These are phyloP conservation scores for Candida coquimbonensis DNA, from an alignment of 805 yeast species.

Conservation along the genomic window DNA sequence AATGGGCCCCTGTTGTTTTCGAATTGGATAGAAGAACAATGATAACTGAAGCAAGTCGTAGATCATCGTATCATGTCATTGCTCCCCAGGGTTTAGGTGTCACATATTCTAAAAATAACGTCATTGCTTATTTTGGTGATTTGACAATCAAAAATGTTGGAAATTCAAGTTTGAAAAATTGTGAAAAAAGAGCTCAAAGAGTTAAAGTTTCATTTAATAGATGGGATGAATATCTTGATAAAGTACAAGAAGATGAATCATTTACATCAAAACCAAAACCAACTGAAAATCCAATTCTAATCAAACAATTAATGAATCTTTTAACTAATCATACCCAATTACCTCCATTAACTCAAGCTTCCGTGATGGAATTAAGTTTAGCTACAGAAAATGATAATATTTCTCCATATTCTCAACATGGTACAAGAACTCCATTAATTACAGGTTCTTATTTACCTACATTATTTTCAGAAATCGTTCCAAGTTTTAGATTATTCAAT, in stretches of 20 bases:
- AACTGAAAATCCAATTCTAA: slow-evolving; percentile 25
- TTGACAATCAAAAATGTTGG: slow-evolving; percentile 41
- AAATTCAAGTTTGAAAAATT: slow-evolving; percentile 40
- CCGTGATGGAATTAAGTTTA: slow-evolving; percentile 59
- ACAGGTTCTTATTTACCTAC: slow-evolving; percentile 61
- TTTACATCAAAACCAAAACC: slow-evolving; percentile 17
- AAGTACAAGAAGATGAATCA: slow-evolving; percentile 36
- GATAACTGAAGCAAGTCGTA: slow-evolving; percentile 46
- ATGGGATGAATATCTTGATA: slow-evolving; percentile 69
- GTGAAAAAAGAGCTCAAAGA: slow-evolving; percentile 59
- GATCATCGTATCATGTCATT: slow-evolving; percentile 62
- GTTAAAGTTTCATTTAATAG: slow-evolving; percentile 67
- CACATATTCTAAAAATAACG: slow-evolving; percentile 65
- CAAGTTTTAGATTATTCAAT: slow-evolving; percentile 52
- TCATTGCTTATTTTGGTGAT: slow-evolving; percentile 90
- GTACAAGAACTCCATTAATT: slow-evolving; percentile 48
- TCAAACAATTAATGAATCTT: slow-evolving; percentile 36
- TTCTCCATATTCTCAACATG: slow-evolving; percentile 34
- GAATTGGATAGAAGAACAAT: slow-evolving; percentile 76
- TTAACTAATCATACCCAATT: slow-evolving; percentile 36
- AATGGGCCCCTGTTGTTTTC: slow-evolving; percentile 91
- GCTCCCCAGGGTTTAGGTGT: slow-evolving; percentile 86
- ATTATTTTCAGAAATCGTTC: slow-evolving; percentile 50
- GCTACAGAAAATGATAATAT: slow-evolving; percentile 51
- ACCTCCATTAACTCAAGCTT: slow-evolving; percentile 40